Evolutionary conservation across 805 yeast genomes (phyloP).

Genomic region (Myxozyma sirexii): DNA sequence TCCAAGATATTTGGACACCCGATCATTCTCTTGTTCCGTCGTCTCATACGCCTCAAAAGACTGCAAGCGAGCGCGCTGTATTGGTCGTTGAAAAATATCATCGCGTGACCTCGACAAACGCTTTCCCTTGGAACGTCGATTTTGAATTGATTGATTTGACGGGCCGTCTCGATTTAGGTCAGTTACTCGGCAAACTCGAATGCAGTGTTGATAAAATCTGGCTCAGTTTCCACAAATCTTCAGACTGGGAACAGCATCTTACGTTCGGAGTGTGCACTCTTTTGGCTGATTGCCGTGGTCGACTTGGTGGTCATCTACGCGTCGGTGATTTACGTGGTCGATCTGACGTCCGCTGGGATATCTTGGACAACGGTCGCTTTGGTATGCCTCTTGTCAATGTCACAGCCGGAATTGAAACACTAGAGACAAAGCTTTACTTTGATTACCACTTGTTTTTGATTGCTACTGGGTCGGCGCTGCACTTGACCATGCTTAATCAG

Average conservation of each 20-base stretch:
- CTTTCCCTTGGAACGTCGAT: constrained; percentile 75
- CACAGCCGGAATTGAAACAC: constrained; percentile 56
- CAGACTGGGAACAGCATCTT: constrained; percentile 72
- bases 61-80: constrained; percentile 31
- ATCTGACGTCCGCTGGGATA: constrained; percentile 73
- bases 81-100: constrained; percentile 48
- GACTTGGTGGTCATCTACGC: constrained; percentile 72
- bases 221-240: constrained; percentile 66
- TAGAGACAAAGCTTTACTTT: constrained; percentile 67
- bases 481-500: constrained; percentile 68
- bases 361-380: constrained; percentile 43
- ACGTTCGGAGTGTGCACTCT: constrained; percentile 60
- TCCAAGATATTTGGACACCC: constrained; percentile 81
- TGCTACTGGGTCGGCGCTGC: constrained; percentile 52
- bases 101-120: constrained; percentile 61
- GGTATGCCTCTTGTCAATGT: constrained; percentile 70
- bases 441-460: constrained; percentile 86
- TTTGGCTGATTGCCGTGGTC: constrained; percentile 63
- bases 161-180: constrained; percentile 75
- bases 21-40: constrained; percentile 39
- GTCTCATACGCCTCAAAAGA: background rate
- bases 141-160: constrained; percentile 56
- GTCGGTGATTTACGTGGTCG: constrained; percentile 56
- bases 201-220: constrained; percentile 62
- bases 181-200: constrained; percentile 70